A percentile compares a stretch with the other conserved stretches of the same genome.
These are phyloP conservation scores for Polytrichum formosum DNA, from an alignment of 225 moss, liverwort and hornwort species.

Conservation along the genomic window DNA sequence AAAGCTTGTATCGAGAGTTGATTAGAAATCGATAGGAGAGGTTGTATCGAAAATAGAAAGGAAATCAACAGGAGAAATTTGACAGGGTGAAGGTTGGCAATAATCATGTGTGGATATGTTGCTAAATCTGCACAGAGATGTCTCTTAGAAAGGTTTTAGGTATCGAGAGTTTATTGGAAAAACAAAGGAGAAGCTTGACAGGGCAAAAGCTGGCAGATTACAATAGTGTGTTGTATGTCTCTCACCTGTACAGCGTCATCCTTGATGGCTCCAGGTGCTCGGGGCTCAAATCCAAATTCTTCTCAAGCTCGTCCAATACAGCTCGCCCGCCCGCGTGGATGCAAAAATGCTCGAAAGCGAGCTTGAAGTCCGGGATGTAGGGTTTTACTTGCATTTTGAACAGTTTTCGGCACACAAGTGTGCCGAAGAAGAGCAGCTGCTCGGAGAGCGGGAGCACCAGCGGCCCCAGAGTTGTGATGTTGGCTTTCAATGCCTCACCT, in stretches of 20 bases:
- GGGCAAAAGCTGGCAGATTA: too few relatives aligned
- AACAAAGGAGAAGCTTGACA: too few relatives aligned
- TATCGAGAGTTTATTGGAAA: too few relatives aligned
- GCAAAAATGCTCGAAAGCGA: conserved; percentile 10
- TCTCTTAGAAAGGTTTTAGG: too few relatives aligned
- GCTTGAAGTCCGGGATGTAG: conserved; percentile 11
- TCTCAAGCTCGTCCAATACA: conserved; percentile 9
- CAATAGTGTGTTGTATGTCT: not conserved
- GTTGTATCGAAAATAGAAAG: too few relatives aligned
- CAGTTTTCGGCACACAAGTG: conserved; percentile 1
- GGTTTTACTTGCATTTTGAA: conserved; percentile 7
- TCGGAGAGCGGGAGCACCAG: conserved; percentile 9
- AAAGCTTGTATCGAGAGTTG: too few relatives aligned
- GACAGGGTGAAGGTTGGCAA: too few relatives aligned
- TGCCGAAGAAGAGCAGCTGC: conserved; percentile 2
- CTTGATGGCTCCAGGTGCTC: conserved; percentile 7
- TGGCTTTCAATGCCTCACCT: conserved; percentile 7
- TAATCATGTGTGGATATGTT: too few relatives aligned
- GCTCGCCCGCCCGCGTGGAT: conserved; percentile 12
- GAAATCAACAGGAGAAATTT: too few relatives aligned
- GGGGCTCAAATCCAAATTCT: conserved; percentile 3
- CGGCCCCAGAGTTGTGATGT: conserved; percentile 7
- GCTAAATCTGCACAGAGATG: too few relatives aligned
- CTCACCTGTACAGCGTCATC: conserved; percentile 6
- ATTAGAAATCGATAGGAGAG: too few relatives aligned